A percentile compares a stretch with the other conserved stretches of the same genome.
Evolutionary conservation across 2,329 filamentous ascomycete genomes (phyloP).

Genomic region (Fusarium sarcochroum): DNA sequence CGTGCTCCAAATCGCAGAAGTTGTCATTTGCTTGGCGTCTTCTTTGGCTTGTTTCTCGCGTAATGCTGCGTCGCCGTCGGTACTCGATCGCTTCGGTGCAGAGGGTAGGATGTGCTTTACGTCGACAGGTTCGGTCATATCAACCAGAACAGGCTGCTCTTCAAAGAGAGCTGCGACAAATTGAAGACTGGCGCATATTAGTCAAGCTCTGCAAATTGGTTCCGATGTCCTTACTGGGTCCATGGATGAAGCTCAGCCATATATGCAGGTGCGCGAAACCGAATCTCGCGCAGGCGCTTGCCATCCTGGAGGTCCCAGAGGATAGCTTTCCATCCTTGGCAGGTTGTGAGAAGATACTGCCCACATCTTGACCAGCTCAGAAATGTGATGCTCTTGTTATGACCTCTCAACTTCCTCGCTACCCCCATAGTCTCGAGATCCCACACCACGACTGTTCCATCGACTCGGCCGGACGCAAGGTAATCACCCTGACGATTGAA

Average conservation of each 20-base stretch:
- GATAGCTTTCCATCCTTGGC: slow-evolving; percentile 96
- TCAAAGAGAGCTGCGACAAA: slow-evolving; percentile 96
- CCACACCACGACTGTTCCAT: slow-evolving; percentile 96
- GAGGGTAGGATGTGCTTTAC: slow-evolving; percentile 85
- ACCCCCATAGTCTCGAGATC: slow-evolving; percentile 98
- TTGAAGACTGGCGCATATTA: slow-evolving; percentile 67
- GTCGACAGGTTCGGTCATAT: slow-evolving; percentile 78
- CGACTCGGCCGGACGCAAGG: slow-evolving; percentile 91
- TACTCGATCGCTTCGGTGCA: slow-evolving; percentile 79
- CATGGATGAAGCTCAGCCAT: slow-evolving; percentile 95
- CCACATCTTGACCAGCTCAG: slow-evolving; percentile 96
- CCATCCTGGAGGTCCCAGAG: slow-evolving; percentile 88
- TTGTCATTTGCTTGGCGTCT: slow-evolving; percentile 95
- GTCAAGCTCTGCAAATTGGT: slow-evolving; percentile 4
- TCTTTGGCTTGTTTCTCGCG: slow-evolving; percentile 90
- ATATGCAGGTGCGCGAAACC: slow-evolving; percentile 94
- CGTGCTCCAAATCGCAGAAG: slow-evolving; percentile 88
- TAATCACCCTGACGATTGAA: slow-evolving; percentile 97
- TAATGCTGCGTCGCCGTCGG: slow-evolving; percentile 76
- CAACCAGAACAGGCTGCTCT: slow-evolving; percentile 90
- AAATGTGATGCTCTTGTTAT: slow-evolving; percentile 93
- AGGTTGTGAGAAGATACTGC: slow-evolving; percentile 90
- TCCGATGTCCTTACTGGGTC: slow-evolving; percentile 74
- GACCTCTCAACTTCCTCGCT: slow-evolving; percentile 91
- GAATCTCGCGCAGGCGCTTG: slow-evolving; percentile 83